These are phyloP conservation scores for Ambrosia hybrid DNA, from an alignment of 140 eudicot species.

Conservation along the genomic window DNA sequence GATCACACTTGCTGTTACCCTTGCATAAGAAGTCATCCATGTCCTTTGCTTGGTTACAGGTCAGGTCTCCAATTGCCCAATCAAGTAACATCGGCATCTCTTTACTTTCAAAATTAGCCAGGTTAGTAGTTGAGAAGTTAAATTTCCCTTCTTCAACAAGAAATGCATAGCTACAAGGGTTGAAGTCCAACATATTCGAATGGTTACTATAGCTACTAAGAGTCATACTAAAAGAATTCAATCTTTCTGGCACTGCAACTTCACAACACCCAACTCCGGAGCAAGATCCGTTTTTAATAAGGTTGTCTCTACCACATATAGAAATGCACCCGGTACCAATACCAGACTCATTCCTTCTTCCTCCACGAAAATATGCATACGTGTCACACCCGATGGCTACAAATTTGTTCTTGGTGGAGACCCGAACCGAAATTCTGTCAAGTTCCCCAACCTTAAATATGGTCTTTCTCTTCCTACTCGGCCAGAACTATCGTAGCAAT, in stretches of 20 bases:
- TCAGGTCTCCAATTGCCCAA: not conserved
- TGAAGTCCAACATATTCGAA: not conserved
- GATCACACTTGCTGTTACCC: not conserved
- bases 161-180: not conserved
- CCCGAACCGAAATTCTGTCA: not conserved
- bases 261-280: not conserved
- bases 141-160: not conserved
- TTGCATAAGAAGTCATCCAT: not conserved
- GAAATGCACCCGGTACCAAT: not conserved
- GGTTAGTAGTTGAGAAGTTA: not conserved
- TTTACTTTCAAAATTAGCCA: not conserved
- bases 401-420: not conserved
- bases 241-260: not conserved
- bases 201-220: not conserved
- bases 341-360: not conserved
- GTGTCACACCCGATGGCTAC: constrained; percentile 4
- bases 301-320: not conserved
- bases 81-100: not conserved
- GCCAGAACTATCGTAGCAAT: not conserved
- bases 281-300: not conserved
- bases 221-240: not conserved
- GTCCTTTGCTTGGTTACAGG: not conserved
- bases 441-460: not conserved
- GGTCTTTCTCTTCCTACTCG: not conserved
- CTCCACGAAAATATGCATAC: not conserved